Base-by-base conservation (phyloP, 306 rosid species). In the Quercus aquifolioides region DNA sequence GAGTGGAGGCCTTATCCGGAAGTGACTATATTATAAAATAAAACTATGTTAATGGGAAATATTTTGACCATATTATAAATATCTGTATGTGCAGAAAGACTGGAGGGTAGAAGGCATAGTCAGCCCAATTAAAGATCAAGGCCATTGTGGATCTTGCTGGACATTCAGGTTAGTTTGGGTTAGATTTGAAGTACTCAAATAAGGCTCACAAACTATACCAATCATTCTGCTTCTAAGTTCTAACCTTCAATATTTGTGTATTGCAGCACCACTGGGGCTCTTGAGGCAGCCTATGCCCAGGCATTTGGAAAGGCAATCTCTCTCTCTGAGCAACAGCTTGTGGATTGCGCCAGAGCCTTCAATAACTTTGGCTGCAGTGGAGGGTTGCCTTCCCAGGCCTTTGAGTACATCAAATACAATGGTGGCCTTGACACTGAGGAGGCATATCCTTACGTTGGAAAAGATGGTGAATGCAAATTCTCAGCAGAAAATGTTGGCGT, bases 361-460 rank as follows among this genome's bases (percentile, higher is more conserved):
- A 96, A 93, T 77, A 96, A 96, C 91, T 88, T 83, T 49, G 99
- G 99, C 75, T 96, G 97, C 83, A 0, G 54, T 5, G 99, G 99
- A 28, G 99, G 99, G 25, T 86, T 96, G 80, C 99, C 99, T 10
- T 96, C 99, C 68, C 99, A 96, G 76, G 99, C 99, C 78, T 96
- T 91, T 82, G 99, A 96, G 76, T 95, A 93, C 85, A 88, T 95
- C 49, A 95, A 93, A 69, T 90, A 83, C 87, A 95, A 90, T 69
- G 98, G 99, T 19, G 99, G 99, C 76, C 92, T 95, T 81, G 96
- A 89, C 59, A 88, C 97, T 8, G 99, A 93, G 85, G 84, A 81
- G 76, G 89, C 96, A 69, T 95, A 95, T 86, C 98, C 99, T 76
- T 95, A 95, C 84, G 81, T 89, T 0, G 98, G 60, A 69, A 2